phyloP scores from a whole-genome alignment of 1,284 basidiomycete species.

The Boletus smithii region DNA sequence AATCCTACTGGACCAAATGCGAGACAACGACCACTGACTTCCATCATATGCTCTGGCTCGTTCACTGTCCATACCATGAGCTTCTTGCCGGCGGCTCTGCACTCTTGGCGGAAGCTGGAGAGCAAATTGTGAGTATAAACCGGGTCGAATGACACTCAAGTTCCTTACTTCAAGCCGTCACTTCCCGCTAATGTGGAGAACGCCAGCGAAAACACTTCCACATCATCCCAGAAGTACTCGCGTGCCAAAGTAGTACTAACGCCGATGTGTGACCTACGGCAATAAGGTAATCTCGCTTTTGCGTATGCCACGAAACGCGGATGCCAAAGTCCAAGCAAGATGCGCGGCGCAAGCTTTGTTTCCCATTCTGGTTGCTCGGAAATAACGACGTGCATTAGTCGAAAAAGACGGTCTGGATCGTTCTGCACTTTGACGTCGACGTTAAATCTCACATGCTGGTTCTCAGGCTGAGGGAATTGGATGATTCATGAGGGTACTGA shows the following conservation, averaged over 20 bases:
- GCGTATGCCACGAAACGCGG: slow-evolving; percentile 85
- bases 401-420: slow-evolving; percentile 84
- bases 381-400: slow-evolving; percentile 78
- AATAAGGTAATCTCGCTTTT: slow-evolving; percentile 73
- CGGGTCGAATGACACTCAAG: neutral
- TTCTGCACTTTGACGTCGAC: slow-evolving; percentile 95
- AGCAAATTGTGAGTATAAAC: slow-evolving; percentile 17
- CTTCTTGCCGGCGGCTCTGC: slow-evolving; percentile 77
- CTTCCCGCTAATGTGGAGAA: slow-evolving; percentile 73
- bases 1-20: neutral
- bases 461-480: slow-evolving; percentile 60
- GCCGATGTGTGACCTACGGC: slow-evolving; percentile 86
- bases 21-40: slow-evolving; percentile 47
- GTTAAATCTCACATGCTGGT: slow-evolving; percentile 83
- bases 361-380: slow-evolving; percentile 74
- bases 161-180: slow-evolving; percentile 64
- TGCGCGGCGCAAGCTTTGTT: slow-evolving; percentile 80
- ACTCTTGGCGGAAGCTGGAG: slow-evolving; percentile 74
- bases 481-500: slow-evolving; percentile 6
- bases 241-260: slow-evolving; percentile 65
- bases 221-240: slow-evolving; percentile 88
- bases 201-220: slow-evolving; percentile 85
- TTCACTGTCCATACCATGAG: slow-evolving; percentile 98
- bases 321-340: slow-evolving; percentile 91
- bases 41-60: slow-evolving; percentile 88